Base-by-base conservation (phyloP, 2,329 filamentous ascomycete species). In the Aspergillus viridinutans region DNA sequence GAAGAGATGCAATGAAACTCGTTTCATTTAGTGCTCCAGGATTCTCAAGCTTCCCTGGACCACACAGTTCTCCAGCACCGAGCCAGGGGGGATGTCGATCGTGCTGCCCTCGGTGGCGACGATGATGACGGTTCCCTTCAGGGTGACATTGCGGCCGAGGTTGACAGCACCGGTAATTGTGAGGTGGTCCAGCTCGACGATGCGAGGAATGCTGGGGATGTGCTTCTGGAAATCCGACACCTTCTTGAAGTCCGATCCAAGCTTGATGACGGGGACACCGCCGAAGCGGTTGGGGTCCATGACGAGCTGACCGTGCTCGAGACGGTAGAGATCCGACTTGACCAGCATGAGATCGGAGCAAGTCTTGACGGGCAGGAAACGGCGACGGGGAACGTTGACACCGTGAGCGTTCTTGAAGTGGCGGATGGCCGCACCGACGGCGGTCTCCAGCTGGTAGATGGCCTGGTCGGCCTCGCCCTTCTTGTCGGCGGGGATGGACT, bases 161-260 rank as follows among this genome's bases (percentile, higher is more conserved):
- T 97, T 97, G 76, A 99, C 94, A 48, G 92, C 91, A 72, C 94
- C 94, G 38, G 94, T 99, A 69, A 99, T 96, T 72, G 94, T 99
- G 58, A 99, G 85, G 75, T 99, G 94, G 61, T 80, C 78, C 53
- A 80, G 69, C 62, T 81, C 78, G 25, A 80, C 72, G 63, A 80
- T 80, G 58, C 78, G 78, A 40, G 78, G 78, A 57, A 80, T 81
- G 68, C 76, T 79, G 56, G 72, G 69, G 59, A 80, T 80, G 64
- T 74, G 75, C 71, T 80, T 81, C 73, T 80, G 77, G 76, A 81
- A 80, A 66, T 80, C 94, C 1, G 93, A 97, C 42, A 99, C 94
- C 87, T 99, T 99, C 89, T 99, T 99, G 87, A 99, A 99, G 84
- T 99, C 94, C 71, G 87, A 87, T 69, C 94, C 94, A 54, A 99